Conservation (phyloP, 768 basidiomycete species). For the Pulveroboletus sp. region DNA sequence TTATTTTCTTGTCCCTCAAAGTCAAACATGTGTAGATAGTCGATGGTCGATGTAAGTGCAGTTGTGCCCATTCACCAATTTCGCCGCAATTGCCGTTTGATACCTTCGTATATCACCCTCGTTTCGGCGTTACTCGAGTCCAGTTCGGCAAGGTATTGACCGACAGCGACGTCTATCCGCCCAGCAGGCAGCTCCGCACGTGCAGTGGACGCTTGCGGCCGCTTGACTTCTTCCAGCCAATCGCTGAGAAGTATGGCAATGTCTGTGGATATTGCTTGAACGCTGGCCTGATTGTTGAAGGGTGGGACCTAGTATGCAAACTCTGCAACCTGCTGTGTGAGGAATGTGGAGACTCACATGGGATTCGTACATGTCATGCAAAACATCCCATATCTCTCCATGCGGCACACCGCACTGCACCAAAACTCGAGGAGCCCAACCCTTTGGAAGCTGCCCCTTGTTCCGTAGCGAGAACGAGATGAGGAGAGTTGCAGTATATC, state of each 20-base stretch:
- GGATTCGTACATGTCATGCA: conserved; percentile 85
- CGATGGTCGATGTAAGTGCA: conserved; percentile 2
- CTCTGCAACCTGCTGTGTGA: conserved; percentile 4
- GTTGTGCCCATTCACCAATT: conserved; percentile 54
- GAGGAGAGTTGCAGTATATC: conserved; percentile 70
- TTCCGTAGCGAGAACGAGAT: conserved; percentile 70
- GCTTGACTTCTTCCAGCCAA: conserved; percentile 76
- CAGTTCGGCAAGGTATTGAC: conserved; percentile 72
- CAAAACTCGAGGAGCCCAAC: conserved; percentile 82
- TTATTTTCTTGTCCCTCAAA: conserved; percentile 8
- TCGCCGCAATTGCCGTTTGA: conserved; percentile 68
- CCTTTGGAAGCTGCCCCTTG: conserved; percentile 55
- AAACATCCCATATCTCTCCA: conserved; percentile 79
- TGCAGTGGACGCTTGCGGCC: conserved; percentile 63
- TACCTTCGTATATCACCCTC: conserved; percentile 59
- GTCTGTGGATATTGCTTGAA: conserved; percentile 77
- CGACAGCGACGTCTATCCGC: conserved; percentile 68
- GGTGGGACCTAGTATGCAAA: conserved; percentile 60
- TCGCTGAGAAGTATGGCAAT: conserved; percentile 78
- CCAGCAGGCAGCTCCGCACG: conserved; percentile 75
- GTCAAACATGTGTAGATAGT: conserved; percentile 17
- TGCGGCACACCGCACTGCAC: conserved; percentile 80
- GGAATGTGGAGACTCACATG: conserved; percentile 51
- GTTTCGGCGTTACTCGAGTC: conserved; percentile 62
- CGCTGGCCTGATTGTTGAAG: conserved; percentile 77